Base-by-base conservation (phyloP, 2,329 filamentous ascomycete species). In the Colletotrichum abscissum region DNA sequence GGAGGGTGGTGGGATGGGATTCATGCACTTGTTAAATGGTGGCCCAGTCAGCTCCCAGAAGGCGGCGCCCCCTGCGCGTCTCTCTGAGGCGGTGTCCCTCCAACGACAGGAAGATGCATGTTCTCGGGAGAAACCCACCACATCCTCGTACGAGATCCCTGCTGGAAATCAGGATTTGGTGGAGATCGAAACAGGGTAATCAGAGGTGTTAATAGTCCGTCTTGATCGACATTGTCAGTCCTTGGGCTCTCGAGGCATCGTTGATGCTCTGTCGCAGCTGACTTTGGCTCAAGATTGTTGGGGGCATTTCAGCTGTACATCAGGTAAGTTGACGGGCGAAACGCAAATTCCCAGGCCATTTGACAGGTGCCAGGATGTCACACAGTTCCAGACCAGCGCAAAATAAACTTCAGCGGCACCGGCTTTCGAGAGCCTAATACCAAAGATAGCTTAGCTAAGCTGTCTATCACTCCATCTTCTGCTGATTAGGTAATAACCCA, bases 121-220 rank as follows among this genome's bases (percentile, higher is more conserved):
- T 73, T 62, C 49, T 33, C 70, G 70, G 70, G 22, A 24, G n/a
- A 52, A 73, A 73, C 70, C 70, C 70, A 73, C 67, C 70, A 38
- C 12, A 57, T 42, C 60, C 60, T 62, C 62, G 67, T 65, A 49
- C 28, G 26, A 46, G 55, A 60, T 56, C 46, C 59, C 33, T 60
- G 70, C 42, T 52, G n/a, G 4, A 42, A 42, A 69, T 49, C 42
- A 63, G 60, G 26, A 46, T 57, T 38, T 33, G 30, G 52, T 38
- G 69, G 52, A 33, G 33, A 42, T 22, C 8, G 19, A n/a, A 11
- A 49, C 19, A 49, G 19, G 42, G 19, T 22, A 19, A 22, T 49
- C 7, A 9, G 8, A 49, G 42, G 19, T 49, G 42, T 49, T 49
- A 11, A 8, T n/a, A 49, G 42, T n/a, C 42, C 19, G 7, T 49